phyloP scores from a whole-genome alignment of 495 filamentous ascomycete genomes.

The Tuber calosporum region DNA sequence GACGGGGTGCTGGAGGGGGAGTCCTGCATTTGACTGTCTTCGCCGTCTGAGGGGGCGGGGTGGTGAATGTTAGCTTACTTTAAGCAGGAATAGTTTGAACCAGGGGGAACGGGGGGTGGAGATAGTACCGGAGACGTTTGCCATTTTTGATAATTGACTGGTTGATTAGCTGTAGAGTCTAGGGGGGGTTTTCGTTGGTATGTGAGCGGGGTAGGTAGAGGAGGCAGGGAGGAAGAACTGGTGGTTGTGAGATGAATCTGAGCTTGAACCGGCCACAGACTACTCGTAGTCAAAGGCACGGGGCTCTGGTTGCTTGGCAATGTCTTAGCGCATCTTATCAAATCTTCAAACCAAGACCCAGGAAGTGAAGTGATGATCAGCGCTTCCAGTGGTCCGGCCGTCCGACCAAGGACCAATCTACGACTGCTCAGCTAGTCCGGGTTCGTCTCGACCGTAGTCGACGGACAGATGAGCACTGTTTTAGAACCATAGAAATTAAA shows the following conservation, averaged over 20 bases:
- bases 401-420: not conserved
- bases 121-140: slow-evolving; percentile 21
- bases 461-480: not conserved
- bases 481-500: too few species aligned
- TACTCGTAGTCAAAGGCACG: not conserved
- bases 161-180: not conserved
- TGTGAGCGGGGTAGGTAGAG: not conserved
- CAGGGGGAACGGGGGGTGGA: not conserved
- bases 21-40: slow-evolving; percentile 34
- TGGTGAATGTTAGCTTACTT: not conserved
- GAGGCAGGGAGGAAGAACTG: not conserved
- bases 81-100: not conserved
- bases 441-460: not conserved
- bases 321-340: slow-evolving; percentile 9
- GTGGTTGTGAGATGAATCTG: not conserved
- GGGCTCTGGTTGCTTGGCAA: slow-evolving; percentile 6
- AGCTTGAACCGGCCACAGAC: not conserved
- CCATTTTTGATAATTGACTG: slow-evolving; percentile 9
- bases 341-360: not conserved
- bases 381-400: not conserved
- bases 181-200: not conserved
- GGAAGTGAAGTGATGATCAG: not conserved
- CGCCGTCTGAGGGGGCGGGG: slow-evolving; percentile 15
- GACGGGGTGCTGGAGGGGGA: slow-evolving; percentile 21
- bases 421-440: not conserved